These are phyloP conservation scores for Thozetella sp. DNA, from an alignment of 495 filamentous ascomycete species.

Conservation along the genomic window DNA sequence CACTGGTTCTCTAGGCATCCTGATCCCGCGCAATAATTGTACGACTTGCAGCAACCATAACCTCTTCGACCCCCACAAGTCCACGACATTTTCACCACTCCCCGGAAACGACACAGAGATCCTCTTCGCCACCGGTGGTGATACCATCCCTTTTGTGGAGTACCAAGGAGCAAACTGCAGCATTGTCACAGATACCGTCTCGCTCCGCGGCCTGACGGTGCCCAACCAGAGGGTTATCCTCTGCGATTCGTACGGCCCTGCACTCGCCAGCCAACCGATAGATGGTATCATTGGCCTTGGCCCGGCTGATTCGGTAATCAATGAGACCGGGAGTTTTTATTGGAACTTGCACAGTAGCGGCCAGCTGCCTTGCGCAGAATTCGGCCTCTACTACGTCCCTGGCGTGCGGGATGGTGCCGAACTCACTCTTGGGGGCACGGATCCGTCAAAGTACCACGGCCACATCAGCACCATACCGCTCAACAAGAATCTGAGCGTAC, in stretches of 20 bases:
- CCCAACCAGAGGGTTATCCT: slow-evolving; percentile 18
- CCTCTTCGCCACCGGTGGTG: slow-evolving; percentile 15
- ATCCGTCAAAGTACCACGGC: slow-evolving; percentile 21
- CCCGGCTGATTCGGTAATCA: slow-evolving; percentile 3
- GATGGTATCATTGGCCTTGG: slow-evolving; percentile 35
- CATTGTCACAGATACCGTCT: slow-evolving; percentile 22
- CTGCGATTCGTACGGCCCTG: slow-evolving; percentile 19
- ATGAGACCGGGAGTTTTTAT: slow-evolving; percentile 5
- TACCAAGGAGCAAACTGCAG: slow-evolving; percentile 20
- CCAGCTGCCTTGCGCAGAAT: slow-evolving; percentile 15
- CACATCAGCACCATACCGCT: slow-evolving; percentile 15
- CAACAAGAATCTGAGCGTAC: slow-evolving; percentile 9
- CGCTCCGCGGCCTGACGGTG: slow-evolving; percentile 17
- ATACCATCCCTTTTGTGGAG: slow-evolving; percentile 9
- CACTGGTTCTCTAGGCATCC: slow-evolving; percentile 17
- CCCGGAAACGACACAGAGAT: slow-evolving; percentile 3
- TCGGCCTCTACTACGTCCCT: slow-evolving; percentile 19
- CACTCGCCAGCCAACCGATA: slow-evolving; percentile 16
- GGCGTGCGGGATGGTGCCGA: slow-evolving; percentile 18
- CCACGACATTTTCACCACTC: slow-evolving; percentile 13
- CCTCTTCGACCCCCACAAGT: slow-evolving; percentile 13
- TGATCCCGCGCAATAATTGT: slow-evolving; percentile 22
- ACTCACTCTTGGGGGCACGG: slow-evolving; percentile 32
- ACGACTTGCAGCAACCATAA: slow-evolving; percentile 14
- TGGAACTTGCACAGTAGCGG: slow-evolving; percentile 13